These are phyloP conservation scores for Brasenia schreberi DNA, from an alignment of 164 flowering plant species.

Conservation along the genomic window DNA sequence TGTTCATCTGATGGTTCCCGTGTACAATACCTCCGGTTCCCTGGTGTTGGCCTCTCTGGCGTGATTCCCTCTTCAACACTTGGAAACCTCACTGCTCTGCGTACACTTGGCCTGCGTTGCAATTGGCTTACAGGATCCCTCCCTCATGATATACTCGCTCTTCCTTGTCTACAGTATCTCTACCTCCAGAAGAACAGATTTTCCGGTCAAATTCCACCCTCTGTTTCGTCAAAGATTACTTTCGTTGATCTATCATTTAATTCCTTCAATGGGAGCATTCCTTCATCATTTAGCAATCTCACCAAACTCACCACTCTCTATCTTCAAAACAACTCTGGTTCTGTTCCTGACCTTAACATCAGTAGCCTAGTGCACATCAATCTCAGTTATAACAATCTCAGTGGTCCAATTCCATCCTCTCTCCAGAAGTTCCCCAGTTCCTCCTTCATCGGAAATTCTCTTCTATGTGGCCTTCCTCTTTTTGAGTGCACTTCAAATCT, in stretches of 20 bases:
- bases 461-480: conserved; percentile 62
- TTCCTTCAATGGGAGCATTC: conserved; percentile 43
- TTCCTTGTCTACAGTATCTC: conserved; percentile 51
- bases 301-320: conserved; percentile 28
- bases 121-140: conserved; percentile 55
- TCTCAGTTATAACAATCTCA: conserved; percentile 43
- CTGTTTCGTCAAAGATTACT: conserved; percentile 32
- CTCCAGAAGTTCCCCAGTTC: conserved; percentile 36
- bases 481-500: conserved; percentile 26
- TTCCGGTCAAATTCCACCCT: conserved; percentile 56
- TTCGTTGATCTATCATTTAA: conserved; percentile 74
- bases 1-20: conserved; percentile 25
- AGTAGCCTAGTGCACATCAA: conserved; percentile 38
- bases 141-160: conserved; percentile 60
- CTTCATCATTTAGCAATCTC: conserved; percentile 36
- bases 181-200: conserved; percentile 70
- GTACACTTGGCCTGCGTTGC: conserved; percentile 63
- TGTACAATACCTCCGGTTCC: conserved; percentile 40
- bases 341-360: conserved; percentile 35
- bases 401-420: conserved; percentile 45
- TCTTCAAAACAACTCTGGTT: conserved; percentile 62
- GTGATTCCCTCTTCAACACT: conserved; percentile 41
- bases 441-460: conserved; percentile 50
- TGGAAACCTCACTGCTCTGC: conserved; percentile 45
- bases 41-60: conserved; percentile 51